Conservation (phyloP, 2,329 filamentous ascomycete genomes). For the Talaromyces atroroseus region DNA sequence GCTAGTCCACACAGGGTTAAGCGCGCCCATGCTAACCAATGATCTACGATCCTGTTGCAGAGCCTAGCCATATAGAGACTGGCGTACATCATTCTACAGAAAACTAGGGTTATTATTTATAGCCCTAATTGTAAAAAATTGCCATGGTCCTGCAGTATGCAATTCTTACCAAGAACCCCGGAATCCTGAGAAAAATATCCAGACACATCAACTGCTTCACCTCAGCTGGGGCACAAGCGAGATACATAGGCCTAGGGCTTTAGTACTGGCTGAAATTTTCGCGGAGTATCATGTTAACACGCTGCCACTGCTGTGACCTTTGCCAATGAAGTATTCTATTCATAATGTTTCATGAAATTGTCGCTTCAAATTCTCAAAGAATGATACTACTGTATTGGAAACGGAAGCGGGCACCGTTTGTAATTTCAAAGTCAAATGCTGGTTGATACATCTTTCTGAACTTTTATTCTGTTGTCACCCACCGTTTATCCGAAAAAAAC, state of each 20-base stretch:
- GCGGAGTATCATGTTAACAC: neutral
- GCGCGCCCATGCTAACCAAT: too few species aligned
- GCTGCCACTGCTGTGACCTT: neutral
- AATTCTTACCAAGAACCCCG: too few species aligned
- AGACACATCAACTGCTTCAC: neutral
- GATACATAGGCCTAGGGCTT: conserved; percentile 3
- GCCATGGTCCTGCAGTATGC: too few species aligned
- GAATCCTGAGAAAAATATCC: neutral
- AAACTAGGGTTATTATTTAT: too few species aligned
- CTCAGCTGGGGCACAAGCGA: neutral
- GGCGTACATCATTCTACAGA: too few species aligned
- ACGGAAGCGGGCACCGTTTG: neutral
- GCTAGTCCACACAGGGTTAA: too few species aligned
- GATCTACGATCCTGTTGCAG: too few species aligned
- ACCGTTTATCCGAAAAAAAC: too few species aligned
- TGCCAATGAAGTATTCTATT: neutral
- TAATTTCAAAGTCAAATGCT: neutral
- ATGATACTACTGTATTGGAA: neutral
- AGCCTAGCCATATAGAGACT: too few species aligned
- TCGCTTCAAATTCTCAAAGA: neutral
- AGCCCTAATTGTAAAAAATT: too few species aligned
- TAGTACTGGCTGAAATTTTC: neutral
- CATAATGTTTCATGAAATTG: neutral
- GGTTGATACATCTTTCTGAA: neutral
- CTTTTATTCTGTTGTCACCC: neutral